Conservation (phyloP, 2,329 filamentous ascomycete genomes). For the Xylariaceae sp. region DNA sequence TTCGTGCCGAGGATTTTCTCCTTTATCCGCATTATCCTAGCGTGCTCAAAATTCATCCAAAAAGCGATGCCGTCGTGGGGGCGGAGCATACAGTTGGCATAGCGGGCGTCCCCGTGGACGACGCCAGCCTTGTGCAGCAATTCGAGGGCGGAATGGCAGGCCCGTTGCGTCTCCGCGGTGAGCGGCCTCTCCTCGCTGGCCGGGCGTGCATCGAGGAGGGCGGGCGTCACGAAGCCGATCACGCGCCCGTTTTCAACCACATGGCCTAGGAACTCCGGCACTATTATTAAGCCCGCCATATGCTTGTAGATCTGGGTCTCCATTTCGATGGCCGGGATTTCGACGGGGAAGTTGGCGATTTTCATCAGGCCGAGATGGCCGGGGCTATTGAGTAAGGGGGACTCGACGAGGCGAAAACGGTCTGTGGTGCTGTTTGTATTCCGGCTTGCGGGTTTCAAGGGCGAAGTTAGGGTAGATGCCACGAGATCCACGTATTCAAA, state of each 20-base stretch:
- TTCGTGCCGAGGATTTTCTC: too few species aligned
- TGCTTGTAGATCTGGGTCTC: background rate
- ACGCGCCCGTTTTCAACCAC: slow-evolving; percentile 12
- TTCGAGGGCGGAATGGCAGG: background rate
- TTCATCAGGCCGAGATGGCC: slow-evolving; percentile 10
- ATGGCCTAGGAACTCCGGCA: slow-evolving; percentile 15
- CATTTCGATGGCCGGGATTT: background rate
- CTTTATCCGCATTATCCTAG: too few species aligned
- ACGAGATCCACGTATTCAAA: slow-evolving; percentile 9
- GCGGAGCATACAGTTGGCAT: slow-evolving; percentile 10
- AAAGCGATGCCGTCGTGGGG: background rate
- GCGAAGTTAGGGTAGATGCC: too few species aligned
- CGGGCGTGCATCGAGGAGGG: background rate
- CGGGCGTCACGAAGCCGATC: slow-evolving; percentile 15
- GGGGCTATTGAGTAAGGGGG: background rate
- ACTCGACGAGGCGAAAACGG: background rate
- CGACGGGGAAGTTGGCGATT: slow-evolving; percentile 1
- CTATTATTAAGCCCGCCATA: background rate
- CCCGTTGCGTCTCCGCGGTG: background rate
- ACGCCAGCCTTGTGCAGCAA: background rate
- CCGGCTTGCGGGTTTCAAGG: too few species aligned
- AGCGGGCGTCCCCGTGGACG: slow-evolving; percentile 4
- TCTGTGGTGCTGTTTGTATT: background rate
- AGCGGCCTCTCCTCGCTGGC: slow-evolving; percentile 1
- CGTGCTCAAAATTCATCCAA: slow-evolving; percentile 5